Evolutionary conservation across 176 grass and related monocot species (phyloP), one percentile per base, ranked within the genome.

Genomic region (Tillandsia fasciculata): DNA sequence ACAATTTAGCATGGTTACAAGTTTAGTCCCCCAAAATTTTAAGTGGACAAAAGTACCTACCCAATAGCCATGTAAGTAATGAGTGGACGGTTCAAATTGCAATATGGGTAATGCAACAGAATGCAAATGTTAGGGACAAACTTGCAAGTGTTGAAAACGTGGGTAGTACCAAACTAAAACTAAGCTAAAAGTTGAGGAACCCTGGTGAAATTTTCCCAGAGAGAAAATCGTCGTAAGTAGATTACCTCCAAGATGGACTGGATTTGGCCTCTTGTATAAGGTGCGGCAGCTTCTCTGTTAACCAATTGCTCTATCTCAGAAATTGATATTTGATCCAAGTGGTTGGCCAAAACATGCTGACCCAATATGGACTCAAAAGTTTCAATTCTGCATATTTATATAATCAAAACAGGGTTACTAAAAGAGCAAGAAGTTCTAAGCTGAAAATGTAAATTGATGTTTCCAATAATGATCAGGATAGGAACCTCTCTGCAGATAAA

Each of bases 271-370:
- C 89, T 99, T 27, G 77, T 88, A 70, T 99, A 99, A 81, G 78
- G 65, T 14, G 65, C 57, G 71, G 77, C 17, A 66, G 87, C 78
- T 42, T 85, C 82, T 26, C 74, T 83, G 51, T 99, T 99, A 65
- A 93, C 79, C 52, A 75, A 64, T 68, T 87, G 71, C 82, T 88
- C 89, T 48, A 99, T 83, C 50, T 99, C 87, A 69, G 81, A 74
- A 64, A 93, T 80, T 2, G 89, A 85, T 49, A 93, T 86, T 77
- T 86, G 83, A 71, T 99, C 89, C 27, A 87, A 13, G 81, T 87
- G 86, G 57, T 90, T 87, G 61, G 82, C 70, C 56, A 99, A 65
- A 64, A 99, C 87, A 78, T 99, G 89, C 83, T 99, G 89, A 49
- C 89, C 83, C 18, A 99, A 72, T 77, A 90, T 77, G 0, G 72